Evolutionary conservation across 441 rosid genomes (phyloP).

Genomic region (Viola pubescens): DNA sequence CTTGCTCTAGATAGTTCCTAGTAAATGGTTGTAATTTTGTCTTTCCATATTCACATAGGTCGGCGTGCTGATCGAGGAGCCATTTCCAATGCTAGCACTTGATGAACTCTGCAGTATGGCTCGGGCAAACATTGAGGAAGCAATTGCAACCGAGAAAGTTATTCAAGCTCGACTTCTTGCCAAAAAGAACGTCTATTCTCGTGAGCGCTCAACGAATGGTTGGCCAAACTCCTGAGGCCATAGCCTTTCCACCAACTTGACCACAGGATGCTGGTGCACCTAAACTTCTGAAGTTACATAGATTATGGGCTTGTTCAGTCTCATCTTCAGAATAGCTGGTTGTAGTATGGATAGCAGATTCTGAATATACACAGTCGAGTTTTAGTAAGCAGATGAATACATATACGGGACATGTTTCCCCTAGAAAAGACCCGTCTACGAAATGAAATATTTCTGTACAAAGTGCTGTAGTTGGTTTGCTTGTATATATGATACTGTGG

Average conservation of each 20-base stretch:
- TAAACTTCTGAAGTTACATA: neutral
- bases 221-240: constrained; percentile 35
- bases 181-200: constrained; percentile 35
- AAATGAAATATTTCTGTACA: no score
- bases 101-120: constrained; percentile 63
- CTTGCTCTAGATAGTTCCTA: no score
- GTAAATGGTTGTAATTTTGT: neutral
- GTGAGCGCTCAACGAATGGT: constrained; percentile 60
- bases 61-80: constrained; percentile 94
- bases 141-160: constrained; percentile 41
- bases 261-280: neutral
- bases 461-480: neutral
- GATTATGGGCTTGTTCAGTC: neutral
- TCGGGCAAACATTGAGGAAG: constrained; percentile 54
- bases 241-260: constrained; percentile 1
- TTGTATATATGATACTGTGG: neutral
- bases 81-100: constrained; percentile 84
- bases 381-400: neutral
- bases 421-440: neutral
- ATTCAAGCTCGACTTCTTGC: constrained; percentile 44
- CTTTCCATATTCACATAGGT: constrained; percentile 38
- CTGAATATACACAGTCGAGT: neutral
- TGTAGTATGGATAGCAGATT: neutral
- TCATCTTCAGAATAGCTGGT: neutral
- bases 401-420: constrained; percentile 1